A percentile compares a stretch with the other conserved stretches of the same genome.
phyloP scores from a whole-genome alignment of 352 stramenopile genomes.

The Phytophthora cactorum region DNA sequence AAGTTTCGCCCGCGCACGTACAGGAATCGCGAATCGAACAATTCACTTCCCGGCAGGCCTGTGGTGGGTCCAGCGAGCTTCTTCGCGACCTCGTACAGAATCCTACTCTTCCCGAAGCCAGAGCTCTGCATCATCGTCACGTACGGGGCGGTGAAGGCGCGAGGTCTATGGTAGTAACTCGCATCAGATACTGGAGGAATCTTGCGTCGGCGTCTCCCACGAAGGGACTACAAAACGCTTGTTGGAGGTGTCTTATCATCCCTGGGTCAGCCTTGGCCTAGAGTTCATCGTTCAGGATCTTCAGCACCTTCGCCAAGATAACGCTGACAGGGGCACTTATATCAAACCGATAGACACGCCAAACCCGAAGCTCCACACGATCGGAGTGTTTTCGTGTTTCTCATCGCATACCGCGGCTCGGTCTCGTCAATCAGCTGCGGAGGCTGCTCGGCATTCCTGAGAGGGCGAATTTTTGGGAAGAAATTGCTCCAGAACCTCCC shows the following conservation, averaged over 20 bases:
- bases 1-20: neutral
- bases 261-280: neutral
- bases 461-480: neutral
- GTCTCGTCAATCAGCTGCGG: neutral
- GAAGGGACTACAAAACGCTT: neutral
- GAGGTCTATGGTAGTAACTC: neutral
- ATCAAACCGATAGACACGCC: neutral
- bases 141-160: neutral
- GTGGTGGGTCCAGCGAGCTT: neutral
- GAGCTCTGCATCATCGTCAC: neutral
- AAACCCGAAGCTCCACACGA: neutral
- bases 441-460: neutral
- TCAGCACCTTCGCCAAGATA: neutral
- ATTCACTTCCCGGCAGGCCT: neutral
- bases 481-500: neutral
- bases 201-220: neutral
- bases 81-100: neutral
- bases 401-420: neutral
- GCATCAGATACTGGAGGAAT: neutral
- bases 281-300: neutral
- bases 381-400: neutral
- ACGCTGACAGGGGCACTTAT: neutral
- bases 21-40: neutral
- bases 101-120: neutral
- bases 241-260: neutral